Evolutionary conservation across 305 asterid genomes (phyloP).

Genomic region (Solanum hybrid): DNA sequence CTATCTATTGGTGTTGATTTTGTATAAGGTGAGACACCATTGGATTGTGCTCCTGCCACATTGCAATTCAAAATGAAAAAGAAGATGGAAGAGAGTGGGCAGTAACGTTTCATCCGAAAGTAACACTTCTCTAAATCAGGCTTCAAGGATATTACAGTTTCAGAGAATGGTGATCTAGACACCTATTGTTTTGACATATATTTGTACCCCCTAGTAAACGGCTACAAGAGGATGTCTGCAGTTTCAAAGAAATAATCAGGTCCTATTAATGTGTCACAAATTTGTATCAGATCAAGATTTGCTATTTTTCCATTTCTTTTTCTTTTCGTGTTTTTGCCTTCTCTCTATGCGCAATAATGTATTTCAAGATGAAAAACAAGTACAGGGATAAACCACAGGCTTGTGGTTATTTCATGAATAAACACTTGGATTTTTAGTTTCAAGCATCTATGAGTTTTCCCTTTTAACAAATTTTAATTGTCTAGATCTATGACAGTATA

Average conservation of each 20-base stretch:
- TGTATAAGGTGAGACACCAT: slow-evolving; percentile 77
- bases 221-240: not conserved
- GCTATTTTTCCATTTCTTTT: not conserved
- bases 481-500: not conserved
- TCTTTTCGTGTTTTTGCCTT: not conserved
- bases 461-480: not conserved
- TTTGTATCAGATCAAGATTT: not conserved
- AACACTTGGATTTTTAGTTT: not conserved
- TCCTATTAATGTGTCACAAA: not conserved
- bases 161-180: not conserved
- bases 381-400: not conserved
- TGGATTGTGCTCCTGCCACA: slow-evolving; percentile 93
- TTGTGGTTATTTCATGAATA: not conserved
- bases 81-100: slow-evolving; percentile 50
- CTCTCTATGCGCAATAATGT: not conserved
- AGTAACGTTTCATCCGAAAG: not conserved
- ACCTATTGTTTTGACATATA: not conserved
- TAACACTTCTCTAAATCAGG: not conserved
- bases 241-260: not conserved
- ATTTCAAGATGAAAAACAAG: not conserved
- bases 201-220: not conserved
- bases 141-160: not conserved
- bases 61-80: slow-evolving; percentile 81
- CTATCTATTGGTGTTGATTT: not conserved
- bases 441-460: not conserved